Base-by-base conservation (phyloP, 2,329 filamentous ascomycete genomes). In the Penicillium griseofulvum region DNA sequence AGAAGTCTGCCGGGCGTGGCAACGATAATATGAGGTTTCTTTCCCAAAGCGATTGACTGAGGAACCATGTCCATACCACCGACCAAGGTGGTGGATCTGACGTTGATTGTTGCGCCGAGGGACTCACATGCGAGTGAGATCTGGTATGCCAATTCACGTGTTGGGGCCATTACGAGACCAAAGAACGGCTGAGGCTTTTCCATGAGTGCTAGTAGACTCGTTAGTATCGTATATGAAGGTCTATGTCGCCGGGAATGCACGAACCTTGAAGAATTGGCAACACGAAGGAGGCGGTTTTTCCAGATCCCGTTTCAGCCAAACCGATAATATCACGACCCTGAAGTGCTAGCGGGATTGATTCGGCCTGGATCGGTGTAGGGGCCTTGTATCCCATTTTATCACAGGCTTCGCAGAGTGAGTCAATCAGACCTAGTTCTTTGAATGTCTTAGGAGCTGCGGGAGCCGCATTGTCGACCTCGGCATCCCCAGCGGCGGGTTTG, bases 31-130 rank as follows among this genome's bases (percentile, higher is more conserved):
- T 99, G 94, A 8, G 94, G 94, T 66, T 93, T 93, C 81, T 96
- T 97, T n/a, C 89, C 91, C 0, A 99, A 83, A 0, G 92, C 89
- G 60, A 99, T 95, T 1, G 89, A 77, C 72, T 99, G 94, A 0
- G 90, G 84, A 1, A 97, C 89, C 90, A 97, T 97, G 62, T 97
- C 93, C 81, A 97, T 87, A 41, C 94, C 94, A 66, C 94, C 94
- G 1, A 97, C 90, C 41, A 99, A 86, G 16, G 93, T 87, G 7
- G 90, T 87, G 67, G 87, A 91, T 67, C 91, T 86, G 36, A 97
- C 88, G n/a, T 87, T 88, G 64, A 99, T 97, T 28, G 91, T 80
- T 10, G 89, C 87, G 5, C 93, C 92, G 0, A 99, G 82, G 0
- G 90, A 90, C 69, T 97, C 92, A 64, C 97, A 93, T 3, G 89